Conservation (phyloP, 2,329 filamentous ascomycete genomes). For the Cercospora canescens region DNA sequence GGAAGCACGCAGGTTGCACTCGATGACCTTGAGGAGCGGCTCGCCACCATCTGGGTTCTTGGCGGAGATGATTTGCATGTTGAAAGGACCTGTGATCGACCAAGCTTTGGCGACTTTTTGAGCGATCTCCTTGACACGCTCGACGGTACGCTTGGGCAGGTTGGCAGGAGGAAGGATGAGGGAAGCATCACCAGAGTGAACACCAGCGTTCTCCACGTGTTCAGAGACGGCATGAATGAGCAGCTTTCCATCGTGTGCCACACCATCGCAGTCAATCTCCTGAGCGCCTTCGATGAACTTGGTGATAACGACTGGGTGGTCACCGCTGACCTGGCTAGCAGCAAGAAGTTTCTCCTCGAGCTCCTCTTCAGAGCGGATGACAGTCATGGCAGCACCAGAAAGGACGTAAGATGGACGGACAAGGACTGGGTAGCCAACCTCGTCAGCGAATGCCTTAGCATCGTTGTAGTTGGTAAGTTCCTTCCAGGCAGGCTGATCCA, state of each 20-base stretch:
- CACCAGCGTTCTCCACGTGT: conserved; percentile 95
- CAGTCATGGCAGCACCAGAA: conserved; percentile 97
- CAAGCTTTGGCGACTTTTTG: conserved; percentile 95
- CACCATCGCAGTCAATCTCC: conserved; percentile 95
- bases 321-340: conserved; percentile 85
- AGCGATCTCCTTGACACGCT: conserved; percentile 91
- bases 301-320: conserved; percentile 96
- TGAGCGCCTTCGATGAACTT: conserved; percentile 97
- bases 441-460: conserved; percentile 80
- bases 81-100: conserved; percentile 97
- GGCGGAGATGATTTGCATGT: conserved; percentile 99
- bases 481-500: conserved; percentile 98
- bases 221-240: conserved; percentile 91
- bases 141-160: conserved; percentile 75
- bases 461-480: conserved; percentile 88
- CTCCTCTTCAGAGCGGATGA: conserved; percentile 84
- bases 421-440: conserved; percentile 89
- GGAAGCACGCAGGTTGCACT: conserved; percentile 96
- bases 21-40: conserved; percentile 87
- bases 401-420: conserved; percentile 95
- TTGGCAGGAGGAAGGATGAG: conserved; percentile 84
- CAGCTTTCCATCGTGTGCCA: conserved; percentile 81
- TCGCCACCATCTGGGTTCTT: conserved; percentile 72
- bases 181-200: conserved; percentile 96
- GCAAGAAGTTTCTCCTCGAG: conserved; percentile 93